Base-by-base conservation (phyloP, 2,329 filamentous ascomycete species). In the Botrytis cinerea region DNA sequence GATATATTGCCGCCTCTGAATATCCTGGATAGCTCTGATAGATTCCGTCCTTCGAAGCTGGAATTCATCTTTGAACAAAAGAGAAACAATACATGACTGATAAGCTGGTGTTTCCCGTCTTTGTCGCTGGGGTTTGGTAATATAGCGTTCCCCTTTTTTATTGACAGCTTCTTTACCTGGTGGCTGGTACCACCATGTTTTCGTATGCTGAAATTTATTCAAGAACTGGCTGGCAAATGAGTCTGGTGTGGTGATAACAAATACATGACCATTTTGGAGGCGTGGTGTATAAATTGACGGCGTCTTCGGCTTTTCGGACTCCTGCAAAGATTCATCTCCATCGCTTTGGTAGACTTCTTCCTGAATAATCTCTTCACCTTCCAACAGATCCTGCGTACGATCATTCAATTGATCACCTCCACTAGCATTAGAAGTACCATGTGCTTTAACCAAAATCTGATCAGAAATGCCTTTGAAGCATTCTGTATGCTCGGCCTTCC, bases 391-490 rank as follows among this genome's bases (percentile, higher is more conserved):
- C 7, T 32, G 63, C 22, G 40, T 46, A 28, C 4, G 46, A 28
- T 18, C 16, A 32, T 48, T 16, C 40, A 48, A 48, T 48, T 66
- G 40, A 66, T 45, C 40, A 25, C 63, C 28, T 46, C 32, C 63
- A 48, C 32, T 25, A 22, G n/a, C 40, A 28, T 66, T 66, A 48
- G 40, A 5, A 46, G 40, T 66, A 48, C 28, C 20, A 48, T 66
- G 63, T 66, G 63, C 63, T 45, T 66, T 66, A 14, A 66, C 63
- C 40, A 66, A 66, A 45, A 45, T 66, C n/a, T 66, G 28, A 45
- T 66, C 45, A 45, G 40, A 28, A 48, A 45, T 46, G 9, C 5
- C n/a, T 45, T 48, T 48, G 35, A 68, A 51, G 25, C 28, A 54
- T 18, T 54, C n/a, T 51, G 8, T 48, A 51, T 68, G 32, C 45